Conservation (phyloP, 768 basidiomycete genomes). For the Rhizopogon roseolus region DNA sequence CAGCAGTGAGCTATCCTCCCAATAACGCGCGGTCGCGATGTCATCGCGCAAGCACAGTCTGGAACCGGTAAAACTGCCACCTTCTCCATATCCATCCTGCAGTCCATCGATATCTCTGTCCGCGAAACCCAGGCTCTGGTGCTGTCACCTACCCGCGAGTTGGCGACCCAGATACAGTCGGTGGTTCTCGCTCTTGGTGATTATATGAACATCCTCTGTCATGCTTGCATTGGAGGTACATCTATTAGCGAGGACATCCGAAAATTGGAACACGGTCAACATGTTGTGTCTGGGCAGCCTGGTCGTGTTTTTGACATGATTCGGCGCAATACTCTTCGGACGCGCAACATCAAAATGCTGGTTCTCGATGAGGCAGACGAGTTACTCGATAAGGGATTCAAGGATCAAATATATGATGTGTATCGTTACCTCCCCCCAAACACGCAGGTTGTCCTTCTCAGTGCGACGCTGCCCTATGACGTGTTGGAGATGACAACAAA, state of each 20-base stretch:
- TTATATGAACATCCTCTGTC: conserved; percentile 99
- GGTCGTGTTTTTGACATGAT: conserved; percentile 99
- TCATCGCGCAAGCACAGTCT: conserved; percentile 98
- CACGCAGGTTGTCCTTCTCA: conserved; percentile 94
- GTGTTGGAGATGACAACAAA: conserved; percentile 99
- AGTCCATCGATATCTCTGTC: conserved; percentile 93
- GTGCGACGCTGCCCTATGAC: conserved; percentile 94
- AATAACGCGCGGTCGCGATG: conserved; percentile 93
- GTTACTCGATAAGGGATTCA: conserved; percentile 96
- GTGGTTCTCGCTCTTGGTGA: conserved; percentile 95
- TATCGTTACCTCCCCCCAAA: conserved; percentile 96
- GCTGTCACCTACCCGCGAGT: conserved; percentile 95
- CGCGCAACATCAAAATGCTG: conserved; percentile 97
- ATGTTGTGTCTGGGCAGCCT: conserved; percentile 95
- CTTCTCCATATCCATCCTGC: conserved; percentile 96
- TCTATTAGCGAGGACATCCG: conserved; percentile 97
- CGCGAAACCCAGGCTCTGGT: conserved; percentile 96
- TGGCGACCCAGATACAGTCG: conserved; percentile 98
- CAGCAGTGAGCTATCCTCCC: conserved; percentile 98
- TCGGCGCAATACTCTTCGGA: conserved; percentile 85
- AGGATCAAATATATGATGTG: conserved; percentile 98
- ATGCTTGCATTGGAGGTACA: conserved; percentile 96
- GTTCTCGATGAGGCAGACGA: conserved; percentile 95
- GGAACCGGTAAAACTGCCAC: conserved; percentile 99
- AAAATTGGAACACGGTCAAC: conserved; percentile 95